A percentile compares a stretch with the other conserved stretches of the same genome.
Evolutionary conservation across 805 yeast genomes (phyloP).

Genomic region (Candida maltosa): DNA sequence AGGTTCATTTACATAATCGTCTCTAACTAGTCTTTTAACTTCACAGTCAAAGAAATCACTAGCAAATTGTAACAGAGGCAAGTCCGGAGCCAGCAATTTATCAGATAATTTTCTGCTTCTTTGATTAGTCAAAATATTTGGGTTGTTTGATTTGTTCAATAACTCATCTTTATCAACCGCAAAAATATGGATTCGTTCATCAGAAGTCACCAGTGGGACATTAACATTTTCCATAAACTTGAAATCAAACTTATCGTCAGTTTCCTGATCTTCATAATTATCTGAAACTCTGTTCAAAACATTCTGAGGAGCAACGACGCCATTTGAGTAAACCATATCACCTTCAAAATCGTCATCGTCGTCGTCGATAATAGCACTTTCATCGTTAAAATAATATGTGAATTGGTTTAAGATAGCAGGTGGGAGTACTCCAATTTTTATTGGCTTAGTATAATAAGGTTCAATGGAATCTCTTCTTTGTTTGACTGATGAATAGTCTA

Average conservation of each 20-base stretch:
- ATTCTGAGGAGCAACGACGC: not conserved
- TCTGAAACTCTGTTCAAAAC: conserved; percentile 11
- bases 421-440: conserved; percentile 3
- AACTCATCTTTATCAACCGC: conserved; percentile 3
- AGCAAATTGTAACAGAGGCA: no score
- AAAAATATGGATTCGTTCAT: conserved; percentile 4
- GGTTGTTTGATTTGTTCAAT: conserved; percentile 11
- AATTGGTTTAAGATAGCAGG: conserved; percentile 5
- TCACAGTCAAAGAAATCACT: no score
- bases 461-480: conserved; percentile 12
- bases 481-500: not conserved
- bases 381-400: conserved; percentile 2
- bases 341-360: conserved; percentile 9
- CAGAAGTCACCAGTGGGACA: not conserved
- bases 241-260: conserved; percentile 7
- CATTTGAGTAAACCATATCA: not conserved
- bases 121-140: conserved; percentile 12
- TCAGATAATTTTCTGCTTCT: conserved; percentile 10
- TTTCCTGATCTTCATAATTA: conserved; percentile 10
- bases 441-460: conserved; percentile 13
- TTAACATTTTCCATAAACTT: conserved; percentile 2
- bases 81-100: conserved; percentile 7
- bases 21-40: no score
- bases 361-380: conserved; percentile 11
- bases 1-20: no score